phyloP scores from a whole-genome alignment of 768 basidiomycete genomes.

The Macrolepiota dolichaula region DNA sequence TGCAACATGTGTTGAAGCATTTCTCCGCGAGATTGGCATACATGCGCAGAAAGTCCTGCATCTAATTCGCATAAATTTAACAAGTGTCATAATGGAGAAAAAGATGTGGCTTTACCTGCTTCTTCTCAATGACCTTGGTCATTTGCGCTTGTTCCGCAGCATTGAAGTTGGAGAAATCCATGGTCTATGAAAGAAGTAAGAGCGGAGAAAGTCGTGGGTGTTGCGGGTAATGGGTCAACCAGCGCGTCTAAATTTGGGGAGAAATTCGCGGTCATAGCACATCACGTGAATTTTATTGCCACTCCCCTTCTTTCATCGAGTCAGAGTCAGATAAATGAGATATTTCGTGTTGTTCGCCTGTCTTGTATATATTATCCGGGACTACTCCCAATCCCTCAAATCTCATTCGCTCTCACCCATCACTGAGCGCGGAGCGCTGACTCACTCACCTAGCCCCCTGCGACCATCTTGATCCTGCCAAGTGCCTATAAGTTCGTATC shows the following conservation, averaged over 20 bases:
- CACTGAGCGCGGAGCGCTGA: too few relatives aligned
- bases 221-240: not conserved
- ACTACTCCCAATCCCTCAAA: not conserved
- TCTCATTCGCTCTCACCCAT: not conserved
- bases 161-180: slow-evolving; percentile 93
- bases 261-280: slow-evolving; percentile 5
- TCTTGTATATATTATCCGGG: not conserved
- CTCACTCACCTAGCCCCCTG: not conserved
- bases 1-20: slow-evolving; percentile 92
- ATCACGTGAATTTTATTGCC: slow-evolving; percentile 21
- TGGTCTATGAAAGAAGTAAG: slow-evolving; percentile 28
- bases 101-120: slow-evolving; percentile 61
- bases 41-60: slow-evolving; percentile 97
- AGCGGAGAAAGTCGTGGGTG: slow-evolving; percentile 5
- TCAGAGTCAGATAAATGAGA: not conserved
- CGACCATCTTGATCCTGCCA: not conserved
- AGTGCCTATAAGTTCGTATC: slow-evolving; percentile 2
- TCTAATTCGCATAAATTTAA: slow-evolving; percentile 44
- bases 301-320: not conserved
- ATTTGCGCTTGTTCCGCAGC: slow-evolving; percentile 94
- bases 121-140: slow-evolving; percentile 91
- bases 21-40: slow-evolving; percentile 94
- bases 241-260: slow-evolving; percentile 1
- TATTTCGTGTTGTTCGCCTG: not conserved
- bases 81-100: not conserved